Base-by-base conservation (phyloP, 2,329 filamentous ascomycete genomes). In the Verticillium tricorpus region DNA sequence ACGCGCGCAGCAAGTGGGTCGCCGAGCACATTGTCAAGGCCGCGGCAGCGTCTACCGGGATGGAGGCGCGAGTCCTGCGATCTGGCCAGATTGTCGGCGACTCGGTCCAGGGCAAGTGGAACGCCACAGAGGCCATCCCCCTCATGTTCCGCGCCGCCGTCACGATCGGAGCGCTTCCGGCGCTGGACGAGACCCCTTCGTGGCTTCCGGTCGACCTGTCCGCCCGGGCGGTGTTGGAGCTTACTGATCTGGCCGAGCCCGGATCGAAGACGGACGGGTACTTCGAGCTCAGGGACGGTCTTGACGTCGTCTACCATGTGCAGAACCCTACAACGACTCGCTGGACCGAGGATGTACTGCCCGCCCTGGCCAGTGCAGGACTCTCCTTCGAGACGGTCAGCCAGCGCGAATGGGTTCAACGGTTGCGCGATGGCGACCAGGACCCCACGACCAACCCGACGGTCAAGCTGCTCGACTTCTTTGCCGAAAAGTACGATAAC, bases 341-440 rank as follows among this genome's bases (percentile, higher is more conserved):
- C 34, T 86, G 82, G 82, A 83, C 80, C 0, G 62, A 73, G 0
- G 80, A 85, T 58, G 70, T 88, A 2, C 75, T 87, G 0, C 83
- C 83, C 2, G 76, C 77, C 3, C 70, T 87, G 8, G 70, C 69
- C n/a, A 67, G 70, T 0, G 75, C 78, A 0, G 81, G 81, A 0
- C 67, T 85, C 6, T 62, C 73, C 17, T 83, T 82, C 57, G 71
- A 77, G 19, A 69, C 73, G 7, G 77, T 85, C 1, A 64, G 75
- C 2, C 72, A 77, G 45, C 69, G 71, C 9, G 76, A 81, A 60
- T 83, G 81, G 81, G 69, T 84, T 19, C 64, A 70, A 5, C 69
- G 74, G 2, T 66, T 86, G 14, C 73, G 78, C 4, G 71, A 71
- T 2, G 78, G 78, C 2, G 77, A 84, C 58, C 75, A 73, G 2